Evolutionary conservation across 176 grass and related monocot species (phyloP), one percentile per base, ranked within the genome.

Genomic region (sorghum (Sorghum bicolor)): DNA sequence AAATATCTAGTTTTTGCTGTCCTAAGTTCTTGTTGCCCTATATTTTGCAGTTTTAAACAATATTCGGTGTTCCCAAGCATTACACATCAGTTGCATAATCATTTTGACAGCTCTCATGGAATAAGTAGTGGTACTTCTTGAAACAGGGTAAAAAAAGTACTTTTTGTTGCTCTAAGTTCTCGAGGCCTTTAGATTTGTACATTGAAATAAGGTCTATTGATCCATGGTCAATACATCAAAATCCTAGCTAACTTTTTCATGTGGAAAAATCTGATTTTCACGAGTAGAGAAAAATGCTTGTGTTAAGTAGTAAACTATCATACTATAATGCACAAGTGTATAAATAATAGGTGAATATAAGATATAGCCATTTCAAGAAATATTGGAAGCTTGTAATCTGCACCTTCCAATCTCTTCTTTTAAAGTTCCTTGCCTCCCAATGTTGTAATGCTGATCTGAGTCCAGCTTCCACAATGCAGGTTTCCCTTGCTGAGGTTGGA

Each of bases 381-480:
- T 19, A 71, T 34, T 86, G 40, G 24, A 57, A 53, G 41, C 57
- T 32, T 66, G 83, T 64, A 84, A 25, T 77, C 29, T 13, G 25
- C 80, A 95, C 95, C 92, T 95, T 64, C 62, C 82, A 84, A 83
- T 72, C 45, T 94, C 93, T 64, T 91, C 86, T 84, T 50, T 73
- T 70, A 86, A 87, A 76, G 88, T 78, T 88, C 87, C 87, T 75
- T 84, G 97, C 60, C 93, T 86, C 30, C 97, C 91, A 74, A 96
- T 82, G 67, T 92, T 99, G 75, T 96, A 94, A 78, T 99, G 91
- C 80, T 99, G 93, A 88, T 99, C 97, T 28, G 91, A 99, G 65
- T 92, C 91, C 84, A 99, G 83, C 78, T 96, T 94, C 97, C 93
- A 99, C 53, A 99, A 74, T 28, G 97, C 86, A 34, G 91, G 89